These are phyloP conservation scores for Brettanomyces sp. DNA, from an alignment of 805 yeast genomes.

Conservation along the genomic window DNA sequence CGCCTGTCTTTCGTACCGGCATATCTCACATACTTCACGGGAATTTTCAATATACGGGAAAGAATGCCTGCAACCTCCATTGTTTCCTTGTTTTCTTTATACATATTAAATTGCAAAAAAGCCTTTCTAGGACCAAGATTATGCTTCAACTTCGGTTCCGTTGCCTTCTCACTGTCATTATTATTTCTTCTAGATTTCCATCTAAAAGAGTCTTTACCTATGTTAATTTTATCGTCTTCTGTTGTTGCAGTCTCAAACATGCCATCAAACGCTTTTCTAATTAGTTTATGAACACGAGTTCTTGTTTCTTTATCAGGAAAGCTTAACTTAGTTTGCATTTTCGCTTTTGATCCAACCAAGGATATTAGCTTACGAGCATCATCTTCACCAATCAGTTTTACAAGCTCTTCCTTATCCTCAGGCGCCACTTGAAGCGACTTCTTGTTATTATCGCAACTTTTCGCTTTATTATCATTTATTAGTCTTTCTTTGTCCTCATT, in stretches of 20 bases:
- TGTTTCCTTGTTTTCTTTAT: slow-evolving; percentile 94
- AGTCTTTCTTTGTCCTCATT: slow-evolving; percentile 34
- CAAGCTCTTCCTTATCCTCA: slow-evolving; percentile 38
- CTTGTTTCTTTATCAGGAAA: slow-evolving; percentile 67
- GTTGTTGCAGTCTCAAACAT: slow-evolving; percentile 76
- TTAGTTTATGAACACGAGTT: slow-evolving; percentile 66
- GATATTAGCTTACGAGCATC: slow-evolving; percentile 47
- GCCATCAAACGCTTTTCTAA: slow-evolving; percentile 65
- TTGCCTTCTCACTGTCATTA: slow-evolving; percentile 29
- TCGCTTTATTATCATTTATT: slow-evolving; percentile 24
- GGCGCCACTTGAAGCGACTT: slow-evolving; percentile 31
- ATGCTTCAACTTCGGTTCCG: slow-evolving; percentile 42
- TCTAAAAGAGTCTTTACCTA: slow-evolving; percentile 39
- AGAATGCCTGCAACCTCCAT: slow-evolving; percentile 85
- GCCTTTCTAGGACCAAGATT: slow-evolving; percentile 66
- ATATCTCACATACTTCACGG: slow-evolving; percentile 61
- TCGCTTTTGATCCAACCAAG: slow-evolving; percentile 40
- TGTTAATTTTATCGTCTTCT: slow-evolving; percentile 50
- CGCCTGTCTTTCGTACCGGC: slow-evolving; percentile 98
- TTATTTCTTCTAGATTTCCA: slow-evolving; percentile 27
- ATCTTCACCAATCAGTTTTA: slow-evolving; percentile 47
- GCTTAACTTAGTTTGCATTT: slow-evolving; percentile 43
- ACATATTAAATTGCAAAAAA: slow-evolving; percentile 67
- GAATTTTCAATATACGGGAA: slow-evolving; percentile 63
- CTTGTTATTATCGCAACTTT: slow-evolving; percentile 3